phyloP scores from a whole-genome alignment of 768 basidiomycete species.

The Russula virescens region DNA sequence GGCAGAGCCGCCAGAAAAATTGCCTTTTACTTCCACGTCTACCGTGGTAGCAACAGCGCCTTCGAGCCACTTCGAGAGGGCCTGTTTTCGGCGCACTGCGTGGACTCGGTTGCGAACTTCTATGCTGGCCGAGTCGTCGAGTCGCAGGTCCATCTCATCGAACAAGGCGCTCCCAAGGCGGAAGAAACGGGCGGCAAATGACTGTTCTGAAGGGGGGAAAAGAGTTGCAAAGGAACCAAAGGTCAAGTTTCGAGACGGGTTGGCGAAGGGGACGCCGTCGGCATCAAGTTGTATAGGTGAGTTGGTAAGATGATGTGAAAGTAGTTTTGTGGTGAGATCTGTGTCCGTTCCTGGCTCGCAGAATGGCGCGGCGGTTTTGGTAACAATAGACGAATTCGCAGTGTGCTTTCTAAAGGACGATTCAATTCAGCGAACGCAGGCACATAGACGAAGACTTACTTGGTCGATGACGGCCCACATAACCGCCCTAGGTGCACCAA shows the following conservation, averaged over 20 bases:
- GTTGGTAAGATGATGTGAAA: slow-evolving; percentile 71
- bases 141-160: slow-evolving; percentile 67
- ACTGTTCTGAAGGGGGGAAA: slow-evolving; percentile 64
- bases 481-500: slow-evolving; percentile 74
- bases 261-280: slow-evolving; percentile 62
- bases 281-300: slow-evolving; percentile 69
- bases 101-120: slow-evolving; percentile 58
- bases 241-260: slow-evolving; percentile 54
- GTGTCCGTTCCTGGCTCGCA: slow-evolving; percentile 32
- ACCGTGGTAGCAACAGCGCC: slow-evolving; percentile 62
- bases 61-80: slow-evolving; percentile 82
- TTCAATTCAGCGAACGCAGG: background rate
- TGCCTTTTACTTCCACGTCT: slow-evolving; percentile 61
- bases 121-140: slow-evolving; percentile 49
- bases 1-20: slow-evolving; percentile 40
- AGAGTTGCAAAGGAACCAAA: slow-evolving; percentile 75
- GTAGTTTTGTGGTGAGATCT: slow-evolving; percentile 50
- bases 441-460: slow-evolving; percentile 37
- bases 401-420: slow-evolving; percentile 39
- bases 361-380: slow-evolving; percentile 44
- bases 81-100: slow-evolving; percentile 66
- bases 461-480: slow-evolving; percentile 48
- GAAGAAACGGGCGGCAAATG: slow-evolving; percentile 75
- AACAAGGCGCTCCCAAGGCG: slow-evolving; percentile 87
- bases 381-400: slow-evolving; percentile 59